phyloP scores from a whole-genome alignment of 202 grass and related monocot genomes.

The Dendrocalamus latiflorus region DNA sequence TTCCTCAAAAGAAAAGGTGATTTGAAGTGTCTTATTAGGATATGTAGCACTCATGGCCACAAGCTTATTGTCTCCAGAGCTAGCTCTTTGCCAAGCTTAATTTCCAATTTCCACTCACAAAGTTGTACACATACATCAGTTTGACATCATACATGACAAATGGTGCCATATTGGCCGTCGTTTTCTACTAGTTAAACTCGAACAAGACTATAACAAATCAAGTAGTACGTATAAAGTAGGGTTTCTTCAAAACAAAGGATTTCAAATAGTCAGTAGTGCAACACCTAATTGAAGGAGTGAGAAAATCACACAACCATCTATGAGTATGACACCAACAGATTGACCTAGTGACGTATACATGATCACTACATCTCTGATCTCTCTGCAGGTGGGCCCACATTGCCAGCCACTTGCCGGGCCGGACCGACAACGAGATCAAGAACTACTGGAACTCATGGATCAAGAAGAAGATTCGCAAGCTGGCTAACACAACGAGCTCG shows the following conservation, averaged over 20 bases:
- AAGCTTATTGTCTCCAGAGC: background rate
- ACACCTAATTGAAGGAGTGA: background rate
- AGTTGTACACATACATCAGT: conserved; percentile 3
- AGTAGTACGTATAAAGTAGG: background rate
- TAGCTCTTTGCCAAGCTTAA: background rate
- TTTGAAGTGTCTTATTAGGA: conserved; percentile 11
- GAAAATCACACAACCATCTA: background rate
- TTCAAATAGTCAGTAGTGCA: background rate
- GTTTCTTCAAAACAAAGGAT: conserved; percentile 37
- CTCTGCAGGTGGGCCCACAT: conserved; percentile 95
- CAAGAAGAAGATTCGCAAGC: conserved; percentile 92
- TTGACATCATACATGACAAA: conserved; percentile 26
- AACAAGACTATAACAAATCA: conserved; percentile 43
- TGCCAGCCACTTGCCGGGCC: conserved; percentile 88
- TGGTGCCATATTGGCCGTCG: background rate
- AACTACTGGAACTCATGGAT: conserved; percentile 99
- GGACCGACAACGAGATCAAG: conserved; percentile 99
- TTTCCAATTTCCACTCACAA: background rate
- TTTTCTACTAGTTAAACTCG: conserved; percentile 33
- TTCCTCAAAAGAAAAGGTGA: conserved; percentile 19
- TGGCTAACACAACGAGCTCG: conserved; percentile 22
- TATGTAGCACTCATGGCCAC: background rate
- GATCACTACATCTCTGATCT: background rate
- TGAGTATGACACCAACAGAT: background rate
- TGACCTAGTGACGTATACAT: conserved; percentile 3